Evolutionary conservation across 2,329 filamentous ascomycete genomes (phyloP).

Genomic region (Leptographium radiaticola): DNA sequence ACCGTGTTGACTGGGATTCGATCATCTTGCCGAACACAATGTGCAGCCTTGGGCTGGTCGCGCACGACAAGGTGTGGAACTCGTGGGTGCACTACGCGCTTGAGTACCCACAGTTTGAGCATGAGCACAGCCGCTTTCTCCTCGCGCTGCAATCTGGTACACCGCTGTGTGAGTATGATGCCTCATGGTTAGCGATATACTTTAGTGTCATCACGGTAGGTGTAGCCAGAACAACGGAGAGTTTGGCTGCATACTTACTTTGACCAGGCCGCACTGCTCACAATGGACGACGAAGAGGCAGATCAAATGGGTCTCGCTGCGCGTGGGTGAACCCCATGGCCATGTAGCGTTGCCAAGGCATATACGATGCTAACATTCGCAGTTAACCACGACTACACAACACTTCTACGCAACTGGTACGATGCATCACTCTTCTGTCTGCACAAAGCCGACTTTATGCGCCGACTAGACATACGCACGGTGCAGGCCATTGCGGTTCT

Average conservation of each 20-base stretch:
- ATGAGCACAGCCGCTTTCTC: background rate
- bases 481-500: slow-evolving; percentile 4
- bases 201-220: background rate
- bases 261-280: background rate
- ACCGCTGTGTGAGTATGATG: background rate
- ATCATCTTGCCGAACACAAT: background rate
- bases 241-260: background rate
- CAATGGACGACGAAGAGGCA: background rate
- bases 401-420: background rate
- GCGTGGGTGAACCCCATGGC: background rate
- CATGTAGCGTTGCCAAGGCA: background rate
- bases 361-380: background rate
- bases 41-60: background rate
- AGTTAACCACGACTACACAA: background rate
- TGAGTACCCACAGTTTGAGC: background rate
- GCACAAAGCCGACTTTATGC: background rate
- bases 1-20: background rate
- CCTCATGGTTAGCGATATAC: background rate
- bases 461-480: background rate
- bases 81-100: slow-evolving; percentile 1
- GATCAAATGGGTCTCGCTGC: background rate
- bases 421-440: background rate
- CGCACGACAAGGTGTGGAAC: slow-evolving; percentile 1
- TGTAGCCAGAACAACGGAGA: background rate
- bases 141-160: background rate